Base-by-base conservation (phyloP, 148 eudicot genomes). In the Heliamphora exappendiculata region DNA sequence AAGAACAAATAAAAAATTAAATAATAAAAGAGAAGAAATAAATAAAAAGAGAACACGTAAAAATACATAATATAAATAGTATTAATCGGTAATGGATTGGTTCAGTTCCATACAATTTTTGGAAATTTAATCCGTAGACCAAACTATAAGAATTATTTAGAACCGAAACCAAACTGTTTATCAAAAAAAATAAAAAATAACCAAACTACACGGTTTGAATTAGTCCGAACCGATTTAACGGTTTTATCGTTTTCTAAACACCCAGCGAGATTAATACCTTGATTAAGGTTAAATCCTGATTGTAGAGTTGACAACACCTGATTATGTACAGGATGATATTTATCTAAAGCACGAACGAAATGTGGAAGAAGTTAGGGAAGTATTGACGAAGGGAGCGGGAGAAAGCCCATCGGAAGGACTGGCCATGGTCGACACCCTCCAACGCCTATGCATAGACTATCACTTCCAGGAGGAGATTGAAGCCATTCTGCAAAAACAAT, bases 391-490 rank as follows among this genome's bases (percentile, higher is more conserved):
- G 55, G n/a, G n/a, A 24, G 53, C 6, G 11, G 75, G 67, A 6
- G 44, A 75, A 37, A 62, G 70, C 47, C 51, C 74, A 29, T 34
- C 57, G 9, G 67, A 79, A 65, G 41, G 71, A 11, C 22, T 85
- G 49, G 42, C 22, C 6, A 7, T 79, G 47, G 68, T 80, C 2
- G 89, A 86, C 70, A 58, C 70, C 16, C 69, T 84, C 20, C 87
- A 84, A 67, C 78, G 85, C 50, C 73, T 87, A 42, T 76, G 87
- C 41, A 68, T 90, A 9, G 76, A 80, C 45, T 67, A 77, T 9
- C 81, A 83, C 73, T 88, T 90, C 65, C 69, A 77, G 22, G 78
- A 86, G 17, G 86, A 88, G 62, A 84, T 90, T n/a, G 7, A 50
- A 64, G 50, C n/a, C 13, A 31, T 57, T 9, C 72, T 86, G 7